phyloP scores from a whole-genome alignment of 495 filamentous ascomycete genomes.

The Aspergillus homomorphus region DNA sequence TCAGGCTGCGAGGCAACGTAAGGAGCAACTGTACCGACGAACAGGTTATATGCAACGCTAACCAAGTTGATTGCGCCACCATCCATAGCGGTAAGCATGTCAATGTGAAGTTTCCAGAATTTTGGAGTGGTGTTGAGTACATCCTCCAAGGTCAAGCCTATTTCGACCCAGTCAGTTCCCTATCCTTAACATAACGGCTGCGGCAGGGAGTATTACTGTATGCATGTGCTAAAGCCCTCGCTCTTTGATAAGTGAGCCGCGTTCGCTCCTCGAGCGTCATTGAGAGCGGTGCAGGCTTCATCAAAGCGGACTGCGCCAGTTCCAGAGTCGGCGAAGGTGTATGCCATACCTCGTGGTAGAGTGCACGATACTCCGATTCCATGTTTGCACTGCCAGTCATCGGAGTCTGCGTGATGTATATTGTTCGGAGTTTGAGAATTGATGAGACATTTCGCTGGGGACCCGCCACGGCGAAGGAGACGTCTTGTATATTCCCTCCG shows the following conservation, averaged over 20 bases:
- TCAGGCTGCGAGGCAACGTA: neutral
- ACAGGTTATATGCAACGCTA: neutral
- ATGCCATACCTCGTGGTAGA: constrained; percentile 8
- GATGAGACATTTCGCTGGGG: too few relatives aligned
- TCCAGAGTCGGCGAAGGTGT: neutral
- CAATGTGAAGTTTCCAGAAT: constrained; percentile 1
- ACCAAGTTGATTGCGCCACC: neutral
- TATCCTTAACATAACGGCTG: neutral
- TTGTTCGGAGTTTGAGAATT: too few relatives aligned
- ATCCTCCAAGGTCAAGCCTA: constrained; percentile 4
- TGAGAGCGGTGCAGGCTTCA: constrained; percentile 11
- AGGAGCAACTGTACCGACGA: neutral
- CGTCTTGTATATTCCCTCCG: too few relatives aligned
- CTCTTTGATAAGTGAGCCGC: constrained; percentile 20
- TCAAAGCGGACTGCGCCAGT: constrained; percentile 24
- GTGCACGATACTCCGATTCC: constrained; percentile 3
- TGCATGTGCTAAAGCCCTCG: constrained; percentile 16
- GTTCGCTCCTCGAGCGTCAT: constrained; percentile 14
- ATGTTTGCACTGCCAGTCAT: too few relatives aligned
- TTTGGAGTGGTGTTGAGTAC: neutral
- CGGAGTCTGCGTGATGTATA: too few relatives aligned
- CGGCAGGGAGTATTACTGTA: constrained; percentile 10
- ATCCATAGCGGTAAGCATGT: neutral
- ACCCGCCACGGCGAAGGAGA: too few relatives aligned
- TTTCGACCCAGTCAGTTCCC: neutral